phyloP scores from a whole-genome alignment of 345 rosid genomes.

The Aquilaria yunnanensis region DNA sequence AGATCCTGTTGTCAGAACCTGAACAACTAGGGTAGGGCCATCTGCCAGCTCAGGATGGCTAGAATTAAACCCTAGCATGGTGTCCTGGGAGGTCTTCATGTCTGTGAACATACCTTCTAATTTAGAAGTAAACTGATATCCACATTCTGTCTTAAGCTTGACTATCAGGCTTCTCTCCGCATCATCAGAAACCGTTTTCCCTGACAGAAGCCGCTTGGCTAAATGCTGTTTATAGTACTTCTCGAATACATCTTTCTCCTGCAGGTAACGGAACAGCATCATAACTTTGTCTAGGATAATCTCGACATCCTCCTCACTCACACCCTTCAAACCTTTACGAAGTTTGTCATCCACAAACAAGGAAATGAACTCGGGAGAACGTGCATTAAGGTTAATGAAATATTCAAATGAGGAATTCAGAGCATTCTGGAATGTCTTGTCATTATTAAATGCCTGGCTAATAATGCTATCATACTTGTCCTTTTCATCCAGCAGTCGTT shows the following conservation, averaged over 20 bases:
- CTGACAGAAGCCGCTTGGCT: conserved; percentile 92
- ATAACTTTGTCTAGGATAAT: conserved; percentile 91
- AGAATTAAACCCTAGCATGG: conserved; percentile 74
- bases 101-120: conserved; percentile 99
- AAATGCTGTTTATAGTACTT: conserved; percentile 98
- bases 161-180: conserved; percentile 95
- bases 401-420: conserved; percentile 88
- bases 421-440: conserved; percentile 95
- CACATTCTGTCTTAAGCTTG: conserved; percentile 97
- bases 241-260: conserved; percentile 96
- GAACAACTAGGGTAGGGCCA: conserved; percentile 84
- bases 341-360: conserved; percentile 93
- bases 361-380: conserved; percentile 96
- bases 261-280: conserved; percentile 98
- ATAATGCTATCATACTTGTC: conserved; percentile 84
- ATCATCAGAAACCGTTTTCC: conserved; percentile 90
- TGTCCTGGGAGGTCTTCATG: conserved; percentile 98
- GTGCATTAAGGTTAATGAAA: conserved; percentile 84
- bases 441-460: conserved; percentile 63
- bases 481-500: conserved; percentile 82
- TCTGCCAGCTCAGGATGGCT: conserved; percentile 77
- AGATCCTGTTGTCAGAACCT: conserved; percentile 91
- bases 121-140: conserved; percentile 95
- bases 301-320: conserved; percentile 90
- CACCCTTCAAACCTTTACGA: conserved; percentile 88